Conservation (phyloP, 495 filamentous ascomycete genomes). For the Aspergillus carlsbadensis region DNA sequence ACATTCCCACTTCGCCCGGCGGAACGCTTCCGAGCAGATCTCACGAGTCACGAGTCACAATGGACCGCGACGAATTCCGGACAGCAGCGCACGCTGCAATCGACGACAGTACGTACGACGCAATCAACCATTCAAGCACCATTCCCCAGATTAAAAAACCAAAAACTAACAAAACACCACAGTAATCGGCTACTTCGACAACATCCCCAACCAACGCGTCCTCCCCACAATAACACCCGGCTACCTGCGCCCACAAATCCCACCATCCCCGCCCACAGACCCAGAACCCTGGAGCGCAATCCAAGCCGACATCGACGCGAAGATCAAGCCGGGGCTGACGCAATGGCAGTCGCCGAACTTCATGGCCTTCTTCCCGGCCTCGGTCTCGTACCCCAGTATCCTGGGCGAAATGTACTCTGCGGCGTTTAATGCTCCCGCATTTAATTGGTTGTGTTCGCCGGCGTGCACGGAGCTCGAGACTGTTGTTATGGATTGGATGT, state of each 20-base stretch:
- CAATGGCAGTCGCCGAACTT: slow-evolving; percentile 97
- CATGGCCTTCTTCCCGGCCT: slow-evolving; percentile 93
- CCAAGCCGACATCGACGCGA: slow-evolving; percentile 78
- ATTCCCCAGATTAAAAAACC: neutral
- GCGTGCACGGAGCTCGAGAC: slow-evolving; percentile 97
- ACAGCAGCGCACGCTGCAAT: slow-evolving; percentile 78
- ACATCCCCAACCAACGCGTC: slow-evolving; percentile 67
- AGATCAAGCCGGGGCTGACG: slow-evolving; percentile 91
- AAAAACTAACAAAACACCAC: slow-evolving; percentile 4
- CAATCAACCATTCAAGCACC: too few species aligned
- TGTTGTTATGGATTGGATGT: slow-evolving; percentile 90
- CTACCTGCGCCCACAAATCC: slow-evolving; percentile 80
- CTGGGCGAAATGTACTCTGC: slow-evolving; percentile 92
- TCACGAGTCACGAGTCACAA: slow-evolving; percentile 43
- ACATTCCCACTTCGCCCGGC: neutral
- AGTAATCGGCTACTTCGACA: slow-evolving; percentile 86
- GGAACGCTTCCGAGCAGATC: neutral
- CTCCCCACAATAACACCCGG: slow-evolving; percentile 79
- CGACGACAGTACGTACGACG: slow-evolving; percentile 68
- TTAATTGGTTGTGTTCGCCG: slow-evolving; percentile 97
- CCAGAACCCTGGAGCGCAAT: slow-evolving; percentile 79
- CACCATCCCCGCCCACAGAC: slow-evolving; percentile 65
- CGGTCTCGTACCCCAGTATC: slow-evolving; percentile 79
- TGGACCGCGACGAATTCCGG: slow-evolving; percentile 83
- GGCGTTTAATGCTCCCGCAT: slow-evolving; percentile 84